Base-by-base conservation (phyloP, 148 eudicot species). In the Tetragonia tetragonoides region DNA sequence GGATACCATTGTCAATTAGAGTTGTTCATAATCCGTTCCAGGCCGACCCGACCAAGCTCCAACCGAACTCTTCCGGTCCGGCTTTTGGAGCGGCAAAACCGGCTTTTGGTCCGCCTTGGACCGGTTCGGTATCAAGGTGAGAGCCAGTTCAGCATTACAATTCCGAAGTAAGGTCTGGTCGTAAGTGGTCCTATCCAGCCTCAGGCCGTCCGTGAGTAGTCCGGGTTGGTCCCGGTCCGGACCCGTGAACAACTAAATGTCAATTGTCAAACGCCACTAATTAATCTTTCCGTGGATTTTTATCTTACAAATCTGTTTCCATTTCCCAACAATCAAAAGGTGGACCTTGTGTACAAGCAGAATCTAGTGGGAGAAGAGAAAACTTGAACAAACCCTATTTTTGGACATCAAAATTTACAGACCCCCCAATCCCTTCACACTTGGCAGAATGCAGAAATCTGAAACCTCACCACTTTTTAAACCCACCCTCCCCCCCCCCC, bases 371-470 rank as follows among this genome's bases (percentile, higher is more conserved):
- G 62, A 20, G 59, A 57, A 60, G 44, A 4, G 38, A 56, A 37
- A 62, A 23, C 38, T 54, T 5, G 34, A 73, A 72, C 54, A 57
- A 77, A 59, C 70, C 75, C 70, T 40, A 77, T 28, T 80, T 77
- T 71, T 54, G 5, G 42, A 81, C 81, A 54, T 82, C 75, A 62
- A 82, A 78, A 82, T 82, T 78, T 82, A 82, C 84, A 82, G 67
- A 74, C 62, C 84, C 78, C 76, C 62, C 59, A 68, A 74, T 51
- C 40, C 12, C 49, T 54, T 59, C 42, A 62, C 54, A 64, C 73
- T 14, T 65, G 42, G 66, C 20, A 11, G 16, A 17, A 17, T 49
- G 40, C 51, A 67, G 74, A 81, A 70, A 18, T 41, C 72, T 49
- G 66, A 56, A 42, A 42, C 37, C 41, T 20, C 41, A 64, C 12